Evolutionary conservation across 2,329 filamentous ascomycete species (phyloP).

Genomic region (Microdochium paspali): DNA sequence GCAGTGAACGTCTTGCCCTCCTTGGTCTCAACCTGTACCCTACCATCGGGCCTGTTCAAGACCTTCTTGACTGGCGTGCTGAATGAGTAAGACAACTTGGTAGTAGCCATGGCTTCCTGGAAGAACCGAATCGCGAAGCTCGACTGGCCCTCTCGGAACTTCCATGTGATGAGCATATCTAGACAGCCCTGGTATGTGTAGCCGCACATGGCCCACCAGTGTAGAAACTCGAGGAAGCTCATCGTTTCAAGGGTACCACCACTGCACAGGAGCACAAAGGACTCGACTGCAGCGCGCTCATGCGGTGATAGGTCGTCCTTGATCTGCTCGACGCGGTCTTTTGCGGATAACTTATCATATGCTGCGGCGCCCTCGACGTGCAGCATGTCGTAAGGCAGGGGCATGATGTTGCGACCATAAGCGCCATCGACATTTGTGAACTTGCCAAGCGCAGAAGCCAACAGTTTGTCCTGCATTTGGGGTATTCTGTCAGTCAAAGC

Average conservation of each 20-base stretch:
- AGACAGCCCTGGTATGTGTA: slow-evolving; percentile 4
- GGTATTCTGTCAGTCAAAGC: no score
- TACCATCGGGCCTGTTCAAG: slow-evolving; percentile 1
- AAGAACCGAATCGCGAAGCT: slow-evolving; percentile 15
- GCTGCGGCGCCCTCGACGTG: slow-evolving; percentile 5
- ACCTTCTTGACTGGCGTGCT: slow-evolving; percentile 12
- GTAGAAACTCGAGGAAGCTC: slow-evolving; percentile 11
- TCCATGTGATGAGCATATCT: slow-evolving; percentile 15
- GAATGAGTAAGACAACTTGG: slow-evolving; percentile 15
- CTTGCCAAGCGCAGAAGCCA: slow-evolving; percentile 11
- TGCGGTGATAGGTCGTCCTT: slow-evolving; percentile 17
- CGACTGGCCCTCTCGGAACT: slow-evolving; percentile 19
- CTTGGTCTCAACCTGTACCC: slow-evolving; percentile 16
- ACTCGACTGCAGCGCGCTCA: slow-evolving; percentile 13
- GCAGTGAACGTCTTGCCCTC: slow-evolving; percentile 11
- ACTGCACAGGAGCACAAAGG: slow-evolving; percentile 14
- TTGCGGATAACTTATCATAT: slow-evolving; percentile 15
- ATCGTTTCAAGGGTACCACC: slow-evolving; percentile 15
- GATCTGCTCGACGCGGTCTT: slow-evolving; percentile 17
- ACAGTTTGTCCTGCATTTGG: slow-evolving; percentile 6
- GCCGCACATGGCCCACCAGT: slow-evolving; percentile 6
- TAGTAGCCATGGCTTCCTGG: slow-evolving; percentile 11
- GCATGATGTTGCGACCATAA: slow-evolving; percentile 11
- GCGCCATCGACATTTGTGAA: slow-evolving; percentile 18
- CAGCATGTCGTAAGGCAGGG: slow-evolving; percentile 12